A percentile compares a stretch with the other conserved stretches of the same genome.
Evolutionary conservation across 768 basidiomycete species (phyloP).

Genomic region (Leucocoprinus leucothites): DNA sequence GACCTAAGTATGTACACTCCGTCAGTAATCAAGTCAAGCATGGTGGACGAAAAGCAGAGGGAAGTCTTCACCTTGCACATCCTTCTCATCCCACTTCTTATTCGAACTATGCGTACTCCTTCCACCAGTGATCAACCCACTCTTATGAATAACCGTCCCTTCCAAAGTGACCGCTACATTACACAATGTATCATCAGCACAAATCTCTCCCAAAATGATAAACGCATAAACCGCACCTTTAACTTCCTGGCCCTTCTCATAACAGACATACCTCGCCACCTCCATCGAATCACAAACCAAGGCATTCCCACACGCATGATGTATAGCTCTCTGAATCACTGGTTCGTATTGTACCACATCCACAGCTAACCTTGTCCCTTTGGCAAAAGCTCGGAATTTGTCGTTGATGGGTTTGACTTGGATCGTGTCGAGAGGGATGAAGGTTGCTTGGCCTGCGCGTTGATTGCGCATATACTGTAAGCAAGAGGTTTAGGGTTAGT

Average conservation of each 20-base stretch:
- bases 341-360: slow-evolving; percentile 84
- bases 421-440: slow-evolving; percentile 97
- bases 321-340: slow-evolving; percentile 89
- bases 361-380: slow-evolving; percentile 81
- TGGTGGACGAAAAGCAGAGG: neutral
- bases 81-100: slow-evolving; percentile 94
- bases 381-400: slow-evolving; percentile 89
- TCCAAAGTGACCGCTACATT: slow-evolving; percentile 90
- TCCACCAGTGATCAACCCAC: slow-evolving; percentile 96
- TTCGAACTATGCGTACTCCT: slow-evolving; percentile 69
- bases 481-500: neutral
- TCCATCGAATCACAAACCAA: slow-evolving; percentile 96
- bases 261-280: slow-evolving; percentile 85
- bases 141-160: slow-evolving; percentile 96
- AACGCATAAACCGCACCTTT: slow-evolving; percentile 64
- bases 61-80: slow-evolving; percentile 67
- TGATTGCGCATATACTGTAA: slow-evolving; percentile 89
- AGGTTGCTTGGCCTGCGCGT: slow-evolving; percentile 93
- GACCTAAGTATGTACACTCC: slow-evolving; percentile 24
- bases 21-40: neutral
- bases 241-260: slow-evolving; percentile 93
- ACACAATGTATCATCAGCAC: neutral
- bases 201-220: neutral
- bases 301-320: slow-evolving; percentile 93
- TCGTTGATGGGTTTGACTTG: slow-evolving; percentile 93